These are phyloP conservation scores for Sonneratia alba DNA, from an alignment of 345 rosid genomes.

Conservation along the genomic window DNA sequence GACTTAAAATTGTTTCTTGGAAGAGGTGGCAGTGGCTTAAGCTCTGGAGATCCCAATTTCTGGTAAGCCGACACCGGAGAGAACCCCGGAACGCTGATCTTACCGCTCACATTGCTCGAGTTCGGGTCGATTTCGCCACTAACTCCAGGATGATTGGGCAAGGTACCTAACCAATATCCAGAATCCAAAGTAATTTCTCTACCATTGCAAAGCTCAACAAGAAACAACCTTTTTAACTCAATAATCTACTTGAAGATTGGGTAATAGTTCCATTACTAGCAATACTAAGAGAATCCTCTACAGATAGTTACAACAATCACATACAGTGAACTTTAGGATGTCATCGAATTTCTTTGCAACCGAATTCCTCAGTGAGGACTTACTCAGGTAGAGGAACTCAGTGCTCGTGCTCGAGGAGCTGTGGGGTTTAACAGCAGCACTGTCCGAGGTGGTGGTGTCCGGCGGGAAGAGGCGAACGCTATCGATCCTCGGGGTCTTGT, in stretches of 20 bases:
- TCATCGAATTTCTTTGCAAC: too few species aligned
- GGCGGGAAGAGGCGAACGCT: constrained; percentile 64
- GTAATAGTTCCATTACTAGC: background rate
- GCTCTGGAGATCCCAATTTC: constrained; percentile 83
- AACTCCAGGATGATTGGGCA: constrained; percentile 36
- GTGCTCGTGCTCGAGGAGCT: constrained; percentile 35
- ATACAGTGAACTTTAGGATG: background rate
- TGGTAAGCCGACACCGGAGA: constrained; percentile 32
- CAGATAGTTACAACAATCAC: background rate
- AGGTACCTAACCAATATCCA: constrained; percentile 18
- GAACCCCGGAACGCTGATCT: constrained; percentile 27
- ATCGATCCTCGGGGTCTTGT: constrained; percentile 39
- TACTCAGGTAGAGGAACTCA: constrained; percentile 80
- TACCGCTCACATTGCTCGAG: constrained; percentile 28
- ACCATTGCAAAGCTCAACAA: background rate
- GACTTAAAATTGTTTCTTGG: constrained; percentile 43
- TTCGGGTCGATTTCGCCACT: constrained; percentile 23
- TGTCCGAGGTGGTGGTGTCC: constrained; percentile 52
- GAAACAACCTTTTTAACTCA: background rate
- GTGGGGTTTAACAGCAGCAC: constrained; percentile 28
- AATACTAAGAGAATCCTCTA: background rate
- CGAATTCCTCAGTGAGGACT: background rate
- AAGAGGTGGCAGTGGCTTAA: constrained; percentile 80
- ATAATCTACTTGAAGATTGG: background rate
- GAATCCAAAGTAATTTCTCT: background rate